Evolutionary conservation across 345 rosid species (phyloP).

Genomic region (Microthlaspi erraticum): DNA sequence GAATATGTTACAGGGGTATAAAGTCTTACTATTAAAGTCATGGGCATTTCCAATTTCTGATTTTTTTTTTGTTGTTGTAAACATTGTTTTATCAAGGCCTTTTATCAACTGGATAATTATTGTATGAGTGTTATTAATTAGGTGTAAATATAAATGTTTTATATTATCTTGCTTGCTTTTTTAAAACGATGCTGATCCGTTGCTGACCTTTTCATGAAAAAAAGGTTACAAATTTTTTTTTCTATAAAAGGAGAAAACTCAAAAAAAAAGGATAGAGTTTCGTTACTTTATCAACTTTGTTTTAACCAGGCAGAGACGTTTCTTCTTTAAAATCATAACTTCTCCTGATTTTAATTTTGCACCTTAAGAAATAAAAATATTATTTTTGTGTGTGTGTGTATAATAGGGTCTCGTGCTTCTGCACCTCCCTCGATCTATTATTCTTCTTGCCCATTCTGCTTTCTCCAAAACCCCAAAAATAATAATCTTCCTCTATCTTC

Average conservation of each 20-base stretch:
- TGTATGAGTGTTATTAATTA: too few species aligned
- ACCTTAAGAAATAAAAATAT: conserved; percentile 27
- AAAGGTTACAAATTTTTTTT: not conserved
- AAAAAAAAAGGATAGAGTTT: conserved; percentile 30
- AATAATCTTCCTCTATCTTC: conserved; percentile 14
- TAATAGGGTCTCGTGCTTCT: conserved; percentile 41
- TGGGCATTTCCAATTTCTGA: not conserved
- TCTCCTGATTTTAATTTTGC: conserved; percentile 44
- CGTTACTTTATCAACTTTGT: conserved; percentile 36
- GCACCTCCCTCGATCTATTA: conserved; percentile 42
- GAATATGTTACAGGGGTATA: too few species aligned
- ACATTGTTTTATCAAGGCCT: not conserved
- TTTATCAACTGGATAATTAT: not conserved
- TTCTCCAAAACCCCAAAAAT: not conserved
- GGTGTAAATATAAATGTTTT: not conserved
- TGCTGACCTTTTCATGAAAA: conserved; percentile 41
- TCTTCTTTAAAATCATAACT: conserved; percentile 40
- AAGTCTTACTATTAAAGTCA: too few species aligned
- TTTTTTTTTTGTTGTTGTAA: not conserved
- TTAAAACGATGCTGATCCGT: conserved; percentile 23
- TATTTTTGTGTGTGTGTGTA: conserved; percentile 22
- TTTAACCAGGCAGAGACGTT: conserved; percentile 41
- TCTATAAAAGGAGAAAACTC: not conserved
- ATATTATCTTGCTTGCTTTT: conserved; percentile 18
- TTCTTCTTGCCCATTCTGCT: conserved; percentile 39